Base-by-base conservation (phyloP, 139 green algal species). In the Chlorella sorokiniana region DNA sequence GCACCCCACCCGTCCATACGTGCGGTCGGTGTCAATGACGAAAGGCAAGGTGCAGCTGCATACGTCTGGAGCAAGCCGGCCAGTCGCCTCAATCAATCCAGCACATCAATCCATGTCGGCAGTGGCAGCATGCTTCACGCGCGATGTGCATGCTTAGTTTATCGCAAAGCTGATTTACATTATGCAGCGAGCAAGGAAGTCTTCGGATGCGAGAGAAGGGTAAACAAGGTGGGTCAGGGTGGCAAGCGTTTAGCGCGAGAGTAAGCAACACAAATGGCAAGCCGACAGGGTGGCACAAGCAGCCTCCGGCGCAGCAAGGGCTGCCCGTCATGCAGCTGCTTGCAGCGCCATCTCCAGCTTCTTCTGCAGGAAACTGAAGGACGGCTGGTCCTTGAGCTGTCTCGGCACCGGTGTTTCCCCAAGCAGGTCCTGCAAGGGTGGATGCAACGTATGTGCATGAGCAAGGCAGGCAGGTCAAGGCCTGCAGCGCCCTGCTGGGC, bases 381-480 rank as follows among this genome's bases (percentile, higher is more conserved):
- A 69, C 29, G 83, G 83, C 51, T 70, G 45, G 20, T 87, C 83
- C 64, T 51, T 63, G 38, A 85, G 78, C 69, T 75, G 52, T 38
- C 10, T 35, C 37, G 84, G 84, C 48, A 88, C 73, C 35, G 51
- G 42, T 9, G 75, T 83, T 31, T 83, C 80, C 22, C 61, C 62
- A 48, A 88, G 79, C 72, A 88, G 72, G 72, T 88, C 70, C 69
- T 83, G 78, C 64, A 67, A 42, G n/a, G 63, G n/a, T n/a, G 63
- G 14, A 44, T 48, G 31, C 33, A 35, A 52, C 37, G 52, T 11
- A n/a, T n/a, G n/a, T n/a, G n/a, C n/a, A n/a, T n/a, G 14, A 72
- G 31, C 22, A 75, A 16, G n/a, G 27, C 27, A 31, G n/a, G 38
- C 65, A 33, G 16, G 6, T 8, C 16, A 31, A 31, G 27, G 10